Evolutionary conservation across 352 stramenopile species (phyloP).

Genomic region (Pythium oligandrum): DNA sequence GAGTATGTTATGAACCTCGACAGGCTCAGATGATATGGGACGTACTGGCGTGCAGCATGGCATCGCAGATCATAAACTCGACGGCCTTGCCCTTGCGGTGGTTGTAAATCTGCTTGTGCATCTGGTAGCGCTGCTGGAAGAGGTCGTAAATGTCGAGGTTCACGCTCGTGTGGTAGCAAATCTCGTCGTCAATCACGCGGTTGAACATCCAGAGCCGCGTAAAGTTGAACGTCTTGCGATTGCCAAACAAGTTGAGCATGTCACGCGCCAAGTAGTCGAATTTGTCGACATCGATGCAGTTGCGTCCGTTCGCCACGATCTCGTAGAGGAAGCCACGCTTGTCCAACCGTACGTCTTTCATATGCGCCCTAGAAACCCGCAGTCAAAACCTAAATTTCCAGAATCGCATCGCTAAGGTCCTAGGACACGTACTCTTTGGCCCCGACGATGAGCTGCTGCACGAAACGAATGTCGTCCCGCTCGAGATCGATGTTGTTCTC

Average conservation of each 20-base stretch:
- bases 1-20: not conserved
- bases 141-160: constrained; percentile 87
- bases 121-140: constrained; percentile 87
- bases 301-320: constrained; percentile 88
- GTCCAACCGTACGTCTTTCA: constrained; percentile 35
- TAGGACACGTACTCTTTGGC: constrained; percentile 51
- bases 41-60: constrained; percentile 60
- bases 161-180: constrained; percentile 88
- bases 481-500: constrained; percentile 80
- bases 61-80: constrained; percentile 90
- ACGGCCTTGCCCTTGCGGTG: constrained; percentile 86
- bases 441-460: constrained; percentile 79
- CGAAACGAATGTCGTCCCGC: constrained; percentile 59
- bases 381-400: constrained; percentile 3
- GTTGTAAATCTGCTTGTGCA: constrained; percentile 89
- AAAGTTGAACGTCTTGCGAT: constrained; percentile 77
- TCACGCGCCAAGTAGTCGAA: constrained; percentile 89
- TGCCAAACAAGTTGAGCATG: constrained; percentile 81
- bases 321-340: constrained; percentile 83
- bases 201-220: constrained; percentile 78
- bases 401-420: not conserved
- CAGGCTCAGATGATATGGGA: not conserved
- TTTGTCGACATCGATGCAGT: constrained; percentile 91
- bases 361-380: constrained; percentile 32
- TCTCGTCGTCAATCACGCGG: constrained; percentile 80